These are phyloP conservation scores for Citrus reticulata DNA, from an alignment of 345 rosid species.

Conservation along the genomic window DNA sequence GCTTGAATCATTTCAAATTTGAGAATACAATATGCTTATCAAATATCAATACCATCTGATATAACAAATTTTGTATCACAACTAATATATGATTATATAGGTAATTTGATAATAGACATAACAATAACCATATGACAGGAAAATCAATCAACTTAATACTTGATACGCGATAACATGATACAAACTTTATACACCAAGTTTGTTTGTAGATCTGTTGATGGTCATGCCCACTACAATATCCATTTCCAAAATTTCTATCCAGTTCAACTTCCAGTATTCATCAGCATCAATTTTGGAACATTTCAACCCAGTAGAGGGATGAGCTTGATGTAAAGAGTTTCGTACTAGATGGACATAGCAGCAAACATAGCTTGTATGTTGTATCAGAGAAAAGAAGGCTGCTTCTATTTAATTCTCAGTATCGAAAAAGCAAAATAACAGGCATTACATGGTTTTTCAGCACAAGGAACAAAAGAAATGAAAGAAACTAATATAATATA, in stretches of 20 bases:
- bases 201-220: not conserved
- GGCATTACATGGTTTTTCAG: not conserved
- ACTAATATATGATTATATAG: too few relatives aligned
- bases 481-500: conserved; percentile 21
- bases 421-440: not conserved
- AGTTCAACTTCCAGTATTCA: not conserved
- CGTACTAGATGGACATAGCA: not conserved
- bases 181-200: too few relatives aligned
- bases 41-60: too few relatives aligned
- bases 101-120: too few relatives aligned
- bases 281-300: not conserved
- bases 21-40: not conserved
- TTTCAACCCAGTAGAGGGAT: not conserved
- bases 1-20: not conserved
- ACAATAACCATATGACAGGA: too few relatives aligned
- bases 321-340: not conserved
- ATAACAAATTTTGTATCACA: too few relatives aligned
- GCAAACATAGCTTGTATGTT: not conserved
- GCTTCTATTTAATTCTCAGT: not conserved
- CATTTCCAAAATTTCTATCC: not conserved
- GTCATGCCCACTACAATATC: not conserved
- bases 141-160: too few relatives aligned
- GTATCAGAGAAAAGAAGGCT: not conserved
- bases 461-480: not conserved
- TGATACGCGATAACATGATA: too few relatives aligned